Evolutionary conservation across 805 yeast species (phyloP).

Genomic region (Sugiyamaella mastotermitis): DNA sequence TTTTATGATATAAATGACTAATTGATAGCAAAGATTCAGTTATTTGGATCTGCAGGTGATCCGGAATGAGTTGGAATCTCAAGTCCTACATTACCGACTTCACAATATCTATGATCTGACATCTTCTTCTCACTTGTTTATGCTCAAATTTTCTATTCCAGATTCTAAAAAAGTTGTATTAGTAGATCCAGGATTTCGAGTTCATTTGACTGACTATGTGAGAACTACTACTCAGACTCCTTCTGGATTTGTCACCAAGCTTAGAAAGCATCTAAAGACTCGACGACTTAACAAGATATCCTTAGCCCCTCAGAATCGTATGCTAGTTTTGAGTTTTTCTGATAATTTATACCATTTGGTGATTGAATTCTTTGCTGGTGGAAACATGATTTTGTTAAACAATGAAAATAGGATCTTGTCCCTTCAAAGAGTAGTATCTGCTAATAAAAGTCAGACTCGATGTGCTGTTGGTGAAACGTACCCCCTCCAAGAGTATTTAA

Average conservation of each 20-base stretch:
- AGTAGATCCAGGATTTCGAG: slow-evolving; percentile 79
- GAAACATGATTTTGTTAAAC: slow-evolving; percentile 78
- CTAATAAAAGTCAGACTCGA: slow-evolving; percentile 45
- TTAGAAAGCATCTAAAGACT: slow-evolving; percentile 80
- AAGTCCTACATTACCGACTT: slow-evolving; percentile 59
- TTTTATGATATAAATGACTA: not conserved
- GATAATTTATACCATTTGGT: slow-evolving; percentile 74
- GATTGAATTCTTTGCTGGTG: slow-evolving; percentile 91
- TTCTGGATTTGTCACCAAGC: slow-evolving; percentile 75
- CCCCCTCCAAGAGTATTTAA: slow-evolving; percentile 22
- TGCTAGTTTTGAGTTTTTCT: slow-evolving; percentile 76
- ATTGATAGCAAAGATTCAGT: slow-evolving; percentile 66
- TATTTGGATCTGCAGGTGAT: slow-evolving; percentile 75
- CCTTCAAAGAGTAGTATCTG: slow-evolving; percentile 72
- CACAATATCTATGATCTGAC: slow-evolving; percentile 82
- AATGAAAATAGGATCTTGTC: slow-evolving; percentile 60
- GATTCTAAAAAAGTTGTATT: slow-evolving; percentile 73
- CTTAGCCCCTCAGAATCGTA: slow-evolving; percentile 75
- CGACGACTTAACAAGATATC: slow-evolving; percentile 66
- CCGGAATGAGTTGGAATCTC: slow-evolving; percentile 54
- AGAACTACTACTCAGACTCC: slow-evolving; percentile 79
- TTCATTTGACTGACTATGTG: slow-evolving; percentile 73
- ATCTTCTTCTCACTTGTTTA: slow-evolving; percentile 62
- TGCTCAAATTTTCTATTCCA: slow-evolving; percentile 75
- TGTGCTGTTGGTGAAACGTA: slow-evolving; percentile 72